Evolutionary conservation across 306 rosid species (phyloP).

Genomic region (Citrullus mucosospermus): DNA sequence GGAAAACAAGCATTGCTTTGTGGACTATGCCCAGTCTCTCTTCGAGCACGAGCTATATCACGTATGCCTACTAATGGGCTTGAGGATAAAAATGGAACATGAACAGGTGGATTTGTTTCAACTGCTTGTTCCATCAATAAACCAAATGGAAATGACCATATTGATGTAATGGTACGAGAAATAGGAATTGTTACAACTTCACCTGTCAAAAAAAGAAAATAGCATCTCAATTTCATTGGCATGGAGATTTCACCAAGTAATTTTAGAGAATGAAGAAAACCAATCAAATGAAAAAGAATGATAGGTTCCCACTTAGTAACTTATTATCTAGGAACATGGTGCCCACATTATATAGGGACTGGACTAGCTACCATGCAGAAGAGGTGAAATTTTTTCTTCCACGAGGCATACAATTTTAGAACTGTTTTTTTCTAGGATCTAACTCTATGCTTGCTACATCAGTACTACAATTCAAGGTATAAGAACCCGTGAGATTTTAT

Average conservation of each 20-base stretch:
- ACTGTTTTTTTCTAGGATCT: not conserved
- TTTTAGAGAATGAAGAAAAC: not conserved
- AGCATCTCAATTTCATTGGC: slow-evolving; percentile 9
- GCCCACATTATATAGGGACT: not conserved
- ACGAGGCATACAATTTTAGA: not conserved
- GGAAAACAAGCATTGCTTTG: slow-evolving; percentile 13
- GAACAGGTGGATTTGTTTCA: slow-evolving; percentile 32
- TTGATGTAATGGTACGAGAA: slow-evolving; percentile 42
- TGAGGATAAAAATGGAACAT: slow-evolving; percentile 40
- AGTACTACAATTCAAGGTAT: not conserved
- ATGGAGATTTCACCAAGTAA: not conserved
- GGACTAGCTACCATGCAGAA: not conserved
- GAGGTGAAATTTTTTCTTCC: not conserved
- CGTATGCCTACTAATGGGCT: slow-evolving; percentile 47
- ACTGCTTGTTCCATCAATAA: slow-evolving; percentile 70
- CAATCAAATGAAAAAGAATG: not conserved
- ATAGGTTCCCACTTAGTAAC: not conserved
- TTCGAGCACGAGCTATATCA: slow-evolving; percentile 32
- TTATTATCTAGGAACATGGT: not conserved
- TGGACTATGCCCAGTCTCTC: slow-evolving; percentile 32
- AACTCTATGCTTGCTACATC: not conserved
- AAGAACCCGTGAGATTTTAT: not conserved
- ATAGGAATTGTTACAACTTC: slow-evolving; percentile 65
- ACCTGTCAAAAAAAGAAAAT: slow-evolving; percentile 36
- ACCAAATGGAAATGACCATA: slow-evolving; percentile 96